phyloP scores from a whole-genome alignment of 257 asterid species.

The Jaltomata sinuosa region DNA sequence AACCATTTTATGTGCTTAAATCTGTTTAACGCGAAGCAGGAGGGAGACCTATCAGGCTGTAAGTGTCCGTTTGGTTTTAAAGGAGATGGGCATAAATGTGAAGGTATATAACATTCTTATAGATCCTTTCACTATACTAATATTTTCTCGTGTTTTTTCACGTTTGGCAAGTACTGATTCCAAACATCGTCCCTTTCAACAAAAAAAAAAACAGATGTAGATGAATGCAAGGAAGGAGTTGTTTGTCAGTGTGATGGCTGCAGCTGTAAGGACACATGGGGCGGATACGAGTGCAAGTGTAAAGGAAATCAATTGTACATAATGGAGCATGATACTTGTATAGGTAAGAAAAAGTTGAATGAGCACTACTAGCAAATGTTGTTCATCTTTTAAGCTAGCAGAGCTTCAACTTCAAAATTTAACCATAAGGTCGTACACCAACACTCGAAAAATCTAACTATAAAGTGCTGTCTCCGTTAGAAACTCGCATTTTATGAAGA shows the following conservation, averaged over 20 bases:
- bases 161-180: background rate
- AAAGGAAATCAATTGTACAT: conserved; percentile 61
- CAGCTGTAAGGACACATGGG: conserved; percentile 73
- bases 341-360: conserved; percentile 34
- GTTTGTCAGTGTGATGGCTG: conserved; percentile 85
- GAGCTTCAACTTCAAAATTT: background rate
- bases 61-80: conserved; percentile 67
- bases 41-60: conserved; percentile 59
- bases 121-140: background rate
- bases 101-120: conserved; percentile 25
- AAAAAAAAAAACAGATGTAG: conserved; percentile 38
- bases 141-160: background rate
- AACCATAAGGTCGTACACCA: background rate
- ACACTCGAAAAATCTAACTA: background rate
- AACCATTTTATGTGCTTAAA: background rate
- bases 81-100: conserved; percentile 77
- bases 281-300: conserved; percentile 71
- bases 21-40: conserved; percentile 28
- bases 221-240: conserved; percentile 67
- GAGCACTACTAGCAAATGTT: background rate
- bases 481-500: background rate
- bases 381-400: background rate
- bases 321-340: conserved; percentile 73
- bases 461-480: background rate
- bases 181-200: background rate